A percentile compares a stretch with the other conserved stretches of the same genome.
Conservation (phyloP, 257 asterid species). For the Ilex asprella region DNA sequence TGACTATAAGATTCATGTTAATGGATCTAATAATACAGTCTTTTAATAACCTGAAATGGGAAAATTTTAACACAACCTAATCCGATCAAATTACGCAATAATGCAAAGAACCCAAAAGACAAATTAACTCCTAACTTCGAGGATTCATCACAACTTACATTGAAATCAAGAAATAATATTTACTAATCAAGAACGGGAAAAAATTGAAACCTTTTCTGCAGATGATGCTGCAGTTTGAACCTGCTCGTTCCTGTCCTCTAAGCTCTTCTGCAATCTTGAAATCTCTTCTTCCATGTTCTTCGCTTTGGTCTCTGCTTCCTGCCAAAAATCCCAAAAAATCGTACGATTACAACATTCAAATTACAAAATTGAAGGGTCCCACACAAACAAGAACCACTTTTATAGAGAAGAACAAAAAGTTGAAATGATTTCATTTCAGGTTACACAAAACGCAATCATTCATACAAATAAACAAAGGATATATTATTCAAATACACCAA, state of each 20-base stretch:
- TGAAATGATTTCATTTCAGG: not conserved
- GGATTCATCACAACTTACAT: not conserved
- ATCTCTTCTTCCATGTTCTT: constrained; percentile 61
- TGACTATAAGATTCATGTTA: constrained; percentile 27
- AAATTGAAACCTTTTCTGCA: constrained; percentile 43
- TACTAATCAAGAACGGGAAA: not conserved
- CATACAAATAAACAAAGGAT: not conserved
- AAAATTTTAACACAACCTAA: not conserved
- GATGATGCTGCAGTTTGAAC: constrained; percentile 54
- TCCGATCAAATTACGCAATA: constrained; percentile 5
- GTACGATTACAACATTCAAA: not conserved
- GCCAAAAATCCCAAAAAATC: not conserved
- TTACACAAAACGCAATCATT: too few relatives aligned
- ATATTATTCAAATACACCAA: not conserved
- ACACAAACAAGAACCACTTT: not conserved
- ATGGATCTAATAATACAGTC: constrained; percentile 12
- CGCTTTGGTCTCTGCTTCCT: constrained; percentile 79
- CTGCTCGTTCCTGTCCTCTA: constrained; percentile 52
- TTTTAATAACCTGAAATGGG: not conserved
- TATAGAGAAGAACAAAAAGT: constrained; percentile 4
- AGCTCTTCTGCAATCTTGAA: constrained; percentile 43
- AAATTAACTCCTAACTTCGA: not conserved
- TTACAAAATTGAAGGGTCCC: constrained; percentile 6
- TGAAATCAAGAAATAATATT: not conserved
- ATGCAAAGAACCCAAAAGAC: constrained; percentile 1